Percentiles rank a stretch among this genome's conserved stretches.
Conservation (phyloP, 2,329 filamentous ascomycete genomes). For the Ophiostoma fasciatum region DNA sequence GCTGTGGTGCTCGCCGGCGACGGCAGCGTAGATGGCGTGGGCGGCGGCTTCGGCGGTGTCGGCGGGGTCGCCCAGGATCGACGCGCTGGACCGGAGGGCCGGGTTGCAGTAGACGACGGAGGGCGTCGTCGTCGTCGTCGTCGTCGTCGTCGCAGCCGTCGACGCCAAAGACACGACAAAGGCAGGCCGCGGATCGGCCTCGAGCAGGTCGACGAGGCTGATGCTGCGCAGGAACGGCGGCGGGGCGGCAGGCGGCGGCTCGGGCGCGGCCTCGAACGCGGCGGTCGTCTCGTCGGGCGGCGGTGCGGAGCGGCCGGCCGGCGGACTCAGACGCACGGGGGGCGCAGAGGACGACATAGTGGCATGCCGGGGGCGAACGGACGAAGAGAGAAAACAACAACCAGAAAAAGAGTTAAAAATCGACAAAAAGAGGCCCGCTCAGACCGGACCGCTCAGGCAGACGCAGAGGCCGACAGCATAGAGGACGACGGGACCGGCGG, state of each 20-base stretch:
- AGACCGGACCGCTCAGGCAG: no score
- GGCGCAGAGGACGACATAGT: slow-evolving; percentile 3
- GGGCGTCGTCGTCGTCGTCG: no score
- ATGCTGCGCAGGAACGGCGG: slow-evolving; percentile 6
- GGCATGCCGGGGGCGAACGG: slow-evolving; percentile 2
- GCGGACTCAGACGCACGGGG: no score
- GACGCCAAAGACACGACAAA: slow-evolving; percentile 15
- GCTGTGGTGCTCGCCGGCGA: no score
- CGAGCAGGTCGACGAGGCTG: slow-evolving; percentile 23
- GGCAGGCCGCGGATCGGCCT: slow-evolving; percentile 23
- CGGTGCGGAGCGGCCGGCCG: no score
- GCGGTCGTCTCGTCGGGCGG: no score
- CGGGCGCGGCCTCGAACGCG: no score
- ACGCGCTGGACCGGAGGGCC: slow-evolving; percentile 12
- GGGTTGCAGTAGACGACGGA: slow-evolving; percentile 16
- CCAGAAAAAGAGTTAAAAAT: neutral
- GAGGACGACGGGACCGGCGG: no score
- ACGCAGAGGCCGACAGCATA: no score
- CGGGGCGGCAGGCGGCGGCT: no score
- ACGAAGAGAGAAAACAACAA: neutral
- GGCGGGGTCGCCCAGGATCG: slow-evolving; percentile 10
- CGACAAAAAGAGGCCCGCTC: neutral
- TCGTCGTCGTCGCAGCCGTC: no score
- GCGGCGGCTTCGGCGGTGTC: slow-evolving; percentile 2
- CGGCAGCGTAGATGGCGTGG: no score